Conservation (phyloP, 257 asterid genomes). For the Scutellaria barbata region DNA sequence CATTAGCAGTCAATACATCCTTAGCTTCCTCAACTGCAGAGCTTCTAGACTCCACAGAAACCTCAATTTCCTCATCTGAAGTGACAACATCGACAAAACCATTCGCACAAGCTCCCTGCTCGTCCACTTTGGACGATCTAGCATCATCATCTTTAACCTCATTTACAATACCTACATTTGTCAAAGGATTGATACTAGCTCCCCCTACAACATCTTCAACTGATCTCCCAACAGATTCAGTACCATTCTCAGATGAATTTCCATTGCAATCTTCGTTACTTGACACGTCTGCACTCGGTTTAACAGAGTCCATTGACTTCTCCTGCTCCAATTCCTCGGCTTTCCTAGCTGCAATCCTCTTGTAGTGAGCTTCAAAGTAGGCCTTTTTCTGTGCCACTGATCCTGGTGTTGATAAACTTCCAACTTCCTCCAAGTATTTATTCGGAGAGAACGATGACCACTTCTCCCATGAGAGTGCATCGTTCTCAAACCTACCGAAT, state of each 20-base stretch:
- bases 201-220: slow-evolving; percentile 43
- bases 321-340: slow-evolving; percentile 78
- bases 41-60: slow-evolving; percentile 38
- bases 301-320: slow-evolving; percentile 35
- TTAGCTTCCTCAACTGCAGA: slow-evolving; percentile 37
- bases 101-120: slow-evolving; percentile 20
- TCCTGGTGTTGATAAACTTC: slow-evolving; percentile 83
- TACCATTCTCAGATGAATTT: slow-evolving; percentile 31
- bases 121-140: slow-evolving; percentile 34
- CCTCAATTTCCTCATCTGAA: slow-evolving; percentile 36
- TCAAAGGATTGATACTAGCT: slow-evolving; percentile 20
- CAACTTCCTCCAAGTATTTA: slow-evolving; percentile 94
- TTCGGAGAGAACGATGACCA: slow-evolving; percentile 94
- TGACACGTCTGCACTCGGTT: slow-evolving; percentile 36
- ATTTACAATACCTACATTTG: slow-evolving; percentile 25
- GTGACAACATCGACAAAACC: slow-evolving; percentile 7
- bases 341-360: slow-evolving; percentile 80
- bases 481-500: slow-evolving; percentile 85
- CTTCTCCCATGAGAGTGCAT: slow-evolving; percentile 92
- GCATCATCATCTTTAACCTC: slow-evolving; percentile 36
- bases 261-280: slow-evolving; percentile 35
- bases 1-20: slow-evolving; percentile 38
- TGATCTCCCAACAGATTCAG: slow-evolving; percentile 34
- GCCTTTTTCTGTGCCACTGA: slow-evolving; percentile 96
- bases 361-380: slow-evolving; percentile 94